Percentiles rank a stretch among this genome's conserved stretches.
Conservation (phyloP, 352 stramenopile species). For the Thraustotheca clavata region DNA sequence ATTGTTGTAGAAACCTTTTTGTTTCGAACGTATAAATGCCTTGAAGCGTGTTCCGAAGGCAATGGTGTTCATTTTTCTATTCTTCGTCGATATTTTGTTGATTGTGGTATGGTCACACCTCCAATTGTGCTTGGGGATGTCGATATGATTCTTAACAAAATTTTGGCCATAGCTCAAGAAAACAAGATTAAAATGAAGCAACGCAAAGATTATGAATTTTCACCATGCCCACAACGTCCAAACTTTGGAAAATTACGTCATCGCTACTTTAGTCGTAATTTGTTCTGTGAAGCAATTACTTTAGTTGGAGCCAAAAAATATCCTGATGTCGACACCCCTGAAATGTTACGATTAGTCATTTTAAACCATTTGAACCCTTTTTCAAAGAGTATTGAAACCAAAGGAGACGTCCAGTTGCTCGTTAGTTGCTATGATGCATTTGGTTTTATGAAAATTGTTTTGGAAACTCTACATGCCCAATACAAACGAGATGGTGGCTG, state of each 20-base stretch:
- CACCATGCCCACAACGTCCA: background rate
- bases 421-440: conserved; percentile 20
- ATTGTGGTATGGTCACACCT: conserved; percentile 47
- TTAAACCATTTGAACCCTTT: conserved; percentile 15
- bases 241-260: conserved; percentile 34
- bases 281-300: conserved; percentile 65
- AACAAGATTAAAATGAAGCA: conserved; percentile 38
- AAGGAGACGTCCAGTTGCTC: conserved; percentile 15
- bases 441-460: conserved; percentile 13
- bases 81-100: conserved; percentile 52
- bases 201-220: conserved; percentile 49
- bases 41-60: conserved; percentile 40
- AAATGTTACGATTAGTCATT: conserved; percentile 14
- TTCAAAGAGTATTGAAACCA: conserved; percentile 1
- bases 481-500: too few species aligned
- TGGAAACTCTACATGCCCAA: background rate
- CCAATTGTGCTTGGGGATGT: conserved; percentile 49
- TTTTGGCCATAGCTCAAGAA: conserved; percentile 45
- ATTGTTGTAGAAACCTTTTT: conserved; percentile 17
- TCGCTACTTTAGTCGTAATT: conserved; percentile 55
- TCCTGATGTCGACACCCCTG: conserved; percentile 33
- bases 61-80: conserved; percentile 55
- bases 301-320: conserved; percentile 53
- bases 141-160: conserved; percentile 53
- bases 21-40: conserved; percentile 32